Evolutionary conservation across 1,284 basidiomycete genomes (phyloP).

Genomic region (Trametes hirsuta): DNA sequence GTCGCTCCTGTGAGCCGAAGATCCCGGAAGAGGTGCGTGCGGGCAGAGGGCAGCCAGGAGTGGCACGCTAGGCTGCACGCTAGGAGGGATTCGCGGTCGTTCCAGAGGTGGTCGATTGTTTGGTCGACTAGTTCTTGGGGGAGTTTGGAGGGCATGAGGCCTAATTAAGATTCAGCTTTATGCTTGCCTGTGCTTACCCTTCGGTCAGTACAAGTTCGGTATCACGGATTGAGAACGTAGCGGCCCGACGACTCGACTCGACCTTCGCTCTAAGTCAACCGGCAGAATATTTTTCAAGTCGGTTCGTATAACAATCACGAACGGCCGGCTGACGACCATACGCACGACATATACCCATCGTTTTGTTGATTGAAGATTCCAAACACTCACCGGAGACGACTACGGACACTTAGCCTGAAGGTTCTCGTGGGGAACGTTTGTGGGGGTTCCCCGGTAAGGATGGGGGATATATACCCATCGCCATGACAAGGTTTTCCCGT

Average conservation of each 20-base stretch:
- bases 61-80: constrained; percentile 40
- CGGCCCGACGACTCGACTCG: no score
- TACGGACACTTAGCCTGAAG: no score
- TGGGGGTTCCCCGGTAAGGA: no score
- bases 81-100: constrained; percentile 35
- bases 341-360: no score
- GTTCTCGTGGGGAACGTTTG: no score
- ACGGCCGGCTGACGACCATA: no score
- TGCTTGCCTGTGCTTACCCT: not conserved
- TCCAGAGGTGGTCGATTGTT: constrained; percentile 39
- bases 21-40: constrained; percentile 39
- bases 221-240: not conserved
- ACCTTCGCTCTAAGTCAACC: no score
- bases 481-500: constrained; percentile 1
- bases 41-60: constrained; percentile 37
- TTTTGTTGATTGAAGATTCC: no score
- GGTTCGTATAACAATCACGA: no score
- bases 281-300: no score
- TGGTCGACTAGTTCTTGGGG: constrained; percentile 39
- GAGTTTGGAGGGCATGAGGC: constrained; percentile 8
- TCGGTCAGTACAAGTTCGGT: not conserved
- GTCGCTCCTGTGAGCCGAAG: constrained; percentile 15
- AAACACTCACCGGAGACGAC: no score
- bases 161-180: not conserved
- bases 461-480: not conserved